A percentile compares a stretch with the other conserved stretches of the same genome.
These are phyloP conservation scores for Aspergillus sp. DNA, from an alignment of 2,329 filamentous ascomycete species.

Conservation along the genomic window DNA sequence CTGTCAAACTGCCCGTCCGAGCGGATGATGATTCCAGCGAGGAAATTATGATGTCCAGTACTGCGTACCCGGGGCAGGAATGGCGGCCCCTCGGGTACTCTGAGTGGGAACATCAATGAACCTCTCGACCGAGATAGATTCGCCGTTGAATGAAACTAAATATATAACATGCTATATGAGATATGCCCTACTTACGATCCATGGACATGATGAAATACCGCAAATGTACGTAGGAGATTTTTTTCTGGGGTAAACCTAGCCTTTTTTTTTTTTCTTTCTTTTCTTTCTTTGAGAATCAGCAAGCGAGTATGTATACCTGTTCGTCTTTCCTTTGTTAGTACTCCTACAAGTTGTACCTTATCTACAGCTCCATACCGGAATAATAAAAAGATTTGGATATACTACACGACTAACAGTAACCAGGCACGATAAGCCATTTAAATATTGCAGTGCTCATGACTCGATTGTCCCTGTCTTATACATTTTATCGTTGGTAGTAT, in stretches of 20 bases:
- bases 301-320: slow-evolving; percentile 1
- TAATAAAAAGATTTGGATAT: neutral
- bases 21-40: slow-evolving; percentile 42
- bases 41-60: slow-evolving; percentile 50
- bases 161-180: neutral
- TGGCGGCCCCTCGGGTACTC: slow-evolving; percentile 39
- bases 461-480: slow-evolving; percentile 1
- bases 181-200: neutral
- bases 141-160: neutral
- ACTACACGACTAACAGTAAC: neutral
- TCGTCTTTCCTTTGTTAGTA: neutral
- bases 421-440: neutral
- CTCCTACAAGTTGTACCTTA: neutral
- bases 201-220: neutral
- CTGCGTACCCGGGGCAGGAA: slow-evolving; percentile 50
- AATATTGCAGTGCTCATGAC: neutral
- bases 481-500: neutral
- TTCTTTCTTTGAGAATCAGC: slow-evolving; percentile 6
- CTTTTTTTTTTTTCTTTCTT: neutral
- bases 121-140: too few species aligned
- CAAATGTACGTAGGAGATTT: neutral
- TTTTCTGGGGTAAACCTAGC: neutral
- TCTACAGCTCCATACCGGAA: neutral
- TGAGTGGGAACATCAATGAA: slow-evolving; percentile 16
- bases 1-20: slow-evolving; percentile 35